Percentiles rank a stretch among this genome's conserved stretches.
Conservation (phyloP, 2,329 filamentous ascomycete genomes). For the Karstenula rhodostoma region DNA sequence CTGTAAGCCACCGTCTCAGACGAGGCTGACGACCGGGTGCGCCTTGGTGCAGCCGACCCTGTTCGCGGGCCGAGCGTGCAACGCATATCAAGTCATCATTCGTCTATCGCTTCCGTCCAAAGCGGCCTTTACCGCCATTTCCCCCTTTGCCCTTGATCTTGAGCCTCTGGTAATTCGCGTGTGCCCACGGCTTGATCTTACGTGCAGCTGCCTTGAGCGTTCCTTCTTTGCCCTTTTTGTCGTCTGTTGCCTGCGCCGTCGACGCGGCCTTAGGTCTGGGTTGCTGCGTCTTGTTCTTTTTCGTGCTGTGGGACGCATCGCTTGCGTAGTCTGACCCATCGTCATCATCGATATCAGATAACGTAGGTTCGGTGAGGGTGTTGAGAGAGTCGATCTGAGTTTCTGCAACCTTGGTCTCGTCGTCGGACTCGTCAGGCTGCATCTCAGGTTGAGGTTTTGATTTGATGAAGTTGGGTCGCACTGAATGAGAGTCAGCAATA, state of each 20-base stretch:
- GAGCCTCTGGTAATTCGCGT: constrained; percentile 58
- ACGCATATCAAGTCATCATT: constrained; percentile 13
- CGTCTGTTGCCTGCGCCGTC: constrained; percentile 17
- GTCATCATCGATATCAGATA: constrained; percentile 44
- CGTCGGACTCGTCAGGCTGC: constrained; percentile 38
- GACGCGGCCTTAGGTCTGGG: constrained; percentile 15
- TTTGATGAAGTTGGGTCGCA: constrained; percentile 49
- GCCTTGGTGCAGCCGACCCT: constrained; percentile 1
- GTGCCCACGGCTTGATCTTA: constrained; percentile 56
- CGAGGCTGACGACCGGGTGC: constrained; percentile 16
- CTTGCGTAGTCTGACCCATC: constrained; percentile 53
- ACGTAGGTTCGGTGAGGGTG: constrained; percentile 44
- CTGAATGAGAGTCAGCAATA: constrained; percentile 38
- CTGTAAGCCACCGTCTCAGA: constrained; percentile 4
- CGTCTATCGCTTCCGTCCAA: constrained; percentile 44
- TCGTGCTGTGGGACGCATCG: constrained; percentile 47
- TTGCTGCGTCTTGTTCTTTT: constrained; percentile 38
- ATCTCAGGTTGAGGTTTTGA: constrained; percentile 53
- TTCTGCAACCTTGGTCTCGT: constrained; percentile 51
- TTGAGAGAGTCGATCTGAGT: constrained; percentile 35
- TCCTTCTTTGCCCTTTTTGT: constrained; percentile 33
- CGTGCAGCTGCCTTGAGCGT: constrained; percentile 49
- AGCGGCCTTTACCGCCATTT: constrained; percentile 50
- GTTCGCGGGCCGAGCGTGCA: constrained; percentile 15
- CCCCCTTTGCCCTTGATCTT: constrained; percentile 61